A percentile compares a stretch with the other conserved stretches of the same genome.
Conservation (phyloP, 345 rosid species). For the Brassica carinata region DNA sequence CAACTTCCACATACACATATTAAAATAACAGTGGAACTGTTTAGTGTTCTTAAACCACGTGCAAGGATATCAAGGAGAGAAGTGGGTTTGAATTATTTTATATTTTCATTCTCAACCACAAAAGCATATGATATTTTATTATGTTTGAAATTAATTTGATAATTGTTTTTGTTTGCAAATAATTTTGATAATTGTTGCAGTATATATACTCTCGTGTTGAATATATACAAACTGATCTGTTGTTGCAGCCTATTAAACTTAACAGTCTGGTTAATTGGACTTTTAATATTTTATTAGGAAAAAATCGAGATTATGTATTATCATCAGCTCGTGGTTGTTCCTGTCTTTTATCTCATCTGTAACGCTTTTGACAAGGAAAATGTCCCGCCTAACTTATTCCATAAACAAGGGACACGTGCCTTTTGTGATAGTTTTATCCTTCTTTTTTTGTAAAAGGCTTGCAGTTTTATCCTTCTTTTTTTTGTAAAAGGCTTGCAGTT, state of each 20-base stretch:
- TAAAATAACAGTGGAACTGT: neutral
- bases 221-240: neutral
- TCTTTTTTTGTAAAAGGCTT: too few species aligned
- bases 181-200: too few species aligned
- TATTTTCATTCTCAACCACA: neutral
- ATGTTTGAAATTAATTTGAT: too few species aligned
- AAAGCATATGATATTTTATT: neutral
- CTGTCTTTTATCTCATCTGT: slow-evolving; percentile 14
- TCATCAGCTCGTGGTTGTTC: slow-evolving; percentile 10
- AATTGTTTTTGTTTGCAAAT: neutral
- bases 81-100: neutral
- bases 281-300: neutral
- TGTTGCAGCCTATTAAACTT: neutral
- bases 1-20: neutral
- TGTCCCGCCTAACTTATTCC: slow-evolving; percentile 38
- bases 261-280: neutral
- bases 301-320: neutral
- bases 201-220: neutral
- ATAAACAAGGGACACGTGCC: slow-evolving; percentile 23
- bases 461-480: too few species aligned
- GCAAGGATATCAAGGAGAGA: neutral
- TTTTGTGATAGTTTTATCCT: slow-evolving; percentile 7
- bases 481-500: too few species aligned
- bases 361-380: slow-evolving; percentile 29
- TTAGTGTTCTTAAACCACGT: neutral